Percentiles rank a stretch among this genome's conserved stretches.
Conservation (phyloP, 495 filamentous ascomycete genomes). For the Aspergillus steynii region DNA sequence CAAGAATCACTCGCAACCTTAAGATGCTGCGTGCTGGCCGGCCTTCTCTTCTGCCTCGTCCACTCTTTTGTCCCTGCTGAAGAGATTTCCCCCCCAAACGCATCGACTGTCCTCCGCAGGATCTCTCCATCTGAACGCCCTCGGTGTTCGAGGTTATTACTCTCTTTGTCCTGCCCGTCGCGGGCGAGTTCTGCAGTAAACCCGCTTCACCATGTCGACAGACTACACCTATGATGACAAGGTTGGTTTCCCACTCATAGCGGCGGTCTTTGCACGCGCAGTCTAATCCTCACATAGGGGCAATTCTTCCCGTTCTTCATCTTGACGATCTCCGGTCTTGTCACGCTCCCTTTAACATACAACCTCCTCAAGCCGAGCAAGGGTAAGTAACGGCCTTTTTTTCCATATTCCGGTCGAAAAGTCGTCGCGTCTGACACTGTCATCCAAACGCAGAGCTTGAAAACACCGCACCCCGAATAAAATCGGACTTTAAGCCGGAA, state of each 20-base stretch:
- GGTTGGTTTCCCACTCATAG: conserved; percentile 41
- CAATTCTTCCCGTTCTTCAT: conserved; percentile 99
- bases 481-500: conserved; percentile 75
- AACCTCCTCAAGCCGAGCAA: conserved; percentile 76
- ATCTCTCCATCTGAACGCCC: conserved; percentile 4
- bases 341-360: conserved; percentile 91
- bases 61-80: conserved; percentile 29
- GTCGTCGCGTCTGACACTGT: not conserved
- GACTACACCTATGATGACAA: conserved; percentile 98
- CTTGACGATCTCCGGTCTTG: conserved; percentile 80
- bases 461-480: conserved; percentile 66
- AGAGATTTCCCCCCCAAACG: conserved; percentile 11
- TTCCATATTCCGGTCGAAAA: not conserved
- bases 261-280: not conserved
- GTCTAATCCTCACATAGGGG: conserved; percentile 52
- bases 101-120: not conserved
- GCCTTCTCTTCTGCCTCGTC: conserved; percentile 17
- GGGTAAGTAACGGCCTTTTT: conserved; percentile 47
- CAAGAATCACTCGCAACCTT: conserved; percentile 13
- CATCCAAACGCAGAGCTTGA: conserved; percentile 52
- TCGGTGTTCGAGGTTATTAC: conserved; percentile 8
- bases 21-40: conserved; percentile 18
- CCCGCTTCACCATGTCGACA: conserved; percentile 72
- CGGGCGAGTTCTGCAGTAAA: conserved; percentile 43
- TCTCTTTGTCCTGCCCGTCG: conserved; percentile 20